Evolutionary conservation across 768 basidiomycete genomes (phyloP).

Genomic region (Clitopilus passeckerianus): DNA sequence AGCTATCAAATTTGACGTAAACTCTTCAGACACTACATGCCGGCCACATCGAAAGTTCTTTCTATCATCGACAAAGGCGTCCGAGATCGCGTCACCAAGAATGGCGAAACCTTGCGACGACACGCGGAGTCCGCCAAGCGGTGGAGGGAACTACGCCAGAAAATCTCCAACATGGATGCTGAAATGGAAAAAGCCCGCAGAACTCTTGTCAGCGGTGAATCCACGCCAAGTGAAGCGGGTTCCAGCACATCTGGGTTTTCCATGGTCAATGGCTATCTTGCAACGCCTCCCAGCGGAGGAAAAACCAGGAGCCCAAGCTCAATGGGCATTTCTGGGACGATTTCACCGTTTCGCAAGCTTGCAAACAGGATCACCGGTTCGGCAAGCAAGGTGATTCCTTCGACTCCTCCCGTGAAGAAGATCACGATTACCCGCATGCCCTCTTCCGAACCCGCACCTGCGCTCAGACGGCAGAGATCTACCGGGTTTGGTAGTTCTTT

Average conservation of each 20-base stretch:
- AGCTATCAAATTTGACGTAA: conserved; percentile 4
- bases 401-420: conserved; percentile 44
- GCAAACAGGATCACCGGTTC: conserved; percentile 63
- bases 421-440: conserved; percentile 38
- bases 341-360: conserved; percentile 77
- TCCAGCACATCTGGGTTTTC: conserved; percentile 64
- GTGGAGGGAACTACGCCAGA: conserved; percentile 77
- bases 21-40: conserved; percentile 79
- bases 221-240: conserved; percentile 57
- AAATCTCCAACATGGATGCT: conserved; percentile 73
- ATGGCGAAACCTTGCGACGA: conserved; percentile 88
- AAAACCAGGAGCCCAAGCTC: conserved; percentile 40
- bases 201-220: conserved; percentile 46
- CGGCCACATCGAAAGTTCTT: conserved; percentile 87
- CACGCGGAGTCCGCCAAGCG: conserved; percentile 86
- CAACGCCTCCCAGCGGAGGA: conserved; percentile 54
- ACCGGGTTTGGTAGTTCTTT: conserved; percentile 50
- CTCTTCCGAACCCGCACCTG: conserved; percentile 49
- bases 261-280: conserved; percentile 56
- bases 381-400: conserved; percentile 19
- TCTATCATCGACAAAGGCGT: conserved; percentile 94
- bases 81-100: conserved; percentile 90
- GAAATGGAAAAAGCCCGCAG: conserved; percentile 76
- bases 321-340: conserved; percentile 63
- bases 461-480: conserved; percentile 52